Evolutionary conservation across 768 basidiomycete genomes (phyloP).

Genomic region (Kwoniella dejecticola): DNA sequence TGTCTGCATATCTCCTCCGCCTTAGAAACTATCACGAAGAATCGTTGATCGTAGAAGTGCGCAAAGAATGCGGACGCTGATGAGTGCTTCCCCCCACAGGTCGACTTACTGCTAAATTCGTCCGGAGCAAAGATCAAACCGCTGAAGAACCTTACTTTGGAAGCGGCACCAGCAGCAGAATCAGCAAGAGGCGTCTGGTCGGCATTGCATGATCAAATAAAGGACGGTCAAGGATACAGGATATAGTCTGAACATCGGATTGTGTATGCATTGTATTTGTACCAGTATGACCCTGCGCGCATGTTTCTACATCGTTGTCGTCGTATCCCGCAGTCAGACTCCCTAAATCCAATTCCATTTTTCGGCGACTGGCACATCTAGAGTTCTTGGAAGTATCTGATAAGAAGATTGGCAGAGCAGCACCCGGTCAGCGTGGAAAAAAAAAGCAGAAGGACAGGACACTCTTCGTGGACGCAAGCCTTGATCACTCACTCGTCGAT

Average conservation of each 20-base stretch:
- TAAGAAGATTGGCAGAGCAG: neutral
- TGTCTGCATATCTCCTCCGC: no score
- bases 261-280: slow-evolving; percentile 10
- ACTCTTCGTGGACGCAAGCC: no score
- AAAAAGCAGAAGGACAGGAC: neutral
- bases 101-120: slow-evolving; percentile 47
- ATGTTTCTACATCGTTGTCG: no score
- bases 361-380: neutral
- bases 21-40: no score
- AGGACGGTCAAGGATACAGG: slow-evolving; percentile 39
- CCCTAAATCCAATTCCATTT: neutral
- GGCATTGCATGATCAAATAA: slow-evolving; percentile 37
- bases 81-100: slow-evolving; percentile 26
- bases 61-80: no score
- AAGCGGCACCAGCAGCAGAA: slow-evolving; percentile 51
- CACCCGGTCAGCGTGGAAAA: neutral
- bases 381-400: slow-evolving; percentile 18
- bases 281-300: neutral
- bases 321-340: no score
- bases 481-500: slow-evolving; percentile 70
- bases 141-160: slow-evolving; percentile 48
- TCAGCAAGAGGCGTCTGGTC: slow-evolving; percentile 54
- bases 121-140: slow-evolving; percentile 53
- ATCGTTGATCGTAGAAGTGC: no score
- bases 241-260: slow-evolving; percentile 33